Percentiles rank a stretch among this genome's conserved stretches.
Conservation (phyloP, 805 yeast species). For the Lipomyces orientalis region DNA sequence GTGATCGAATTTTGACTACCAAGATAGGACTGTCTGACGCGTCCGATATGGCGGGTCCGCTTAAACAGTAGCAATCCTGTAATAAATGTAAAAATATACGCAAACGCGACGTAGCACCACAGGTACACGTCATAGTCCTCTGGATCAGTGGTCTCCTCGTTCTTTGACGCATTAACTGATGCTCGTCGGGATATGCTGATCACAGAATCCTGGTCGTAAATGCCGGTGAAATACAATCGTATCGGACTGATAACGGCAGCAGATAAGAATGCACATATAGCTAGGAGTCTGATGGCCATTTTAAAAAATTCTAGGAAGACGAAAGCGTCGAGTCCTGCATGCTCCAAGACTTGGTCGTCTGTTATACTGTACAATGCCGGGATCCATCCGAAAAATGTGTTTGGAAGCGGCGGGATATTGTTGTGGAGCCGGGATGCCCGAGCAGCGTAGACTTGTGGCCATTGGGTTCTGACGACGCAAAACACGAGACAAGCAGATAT, state of each 20-base stretch:
- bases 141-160: constrained; percentile 31
- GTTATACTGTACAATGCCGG: constrained; percentile 64
- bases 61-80: constrained; percentile 64
- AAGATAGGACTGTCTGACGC: constrained; percentile 75
- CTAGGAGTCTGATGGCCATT: constrained; percentile 75
- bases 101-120: constrained; percentile 88
- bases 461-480: constrained; percentile 69
- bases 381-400: constrained; percentile 81
- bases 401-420: constrained; percentile 66
- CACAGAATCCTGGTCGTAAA: constrained; percentile 53
- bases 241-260: constrained; percentile 81
- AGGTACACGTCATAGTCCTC: constrained; percentile 62
- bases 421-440: constrained; percentile 58
- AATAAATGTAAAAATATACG: constrained; percentile 79
- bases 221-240: constrained; percentile 81
- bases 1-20: constrained; percentile 89
- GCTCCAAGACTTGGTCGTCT: constrained; percentile 80
- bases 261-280: constrained; percentile 71
- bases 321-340: constrained; percentile 93
- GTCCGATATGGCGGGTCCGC: constrained; percentile 75
- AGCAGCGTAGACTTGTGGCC: constrained; percentile 86
- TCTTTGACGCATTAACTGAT: neutral
- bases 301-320: constrained; percentile 90
- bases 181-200: neutral
- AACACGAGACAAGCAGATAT: constrained; percentile 68